Evolutionary conservation across 495 filamentous ascomycete species (phyloP), one percentile per base, ranked within the genome.

Genomic region (Friedmanniomyces simplex): DNA sequence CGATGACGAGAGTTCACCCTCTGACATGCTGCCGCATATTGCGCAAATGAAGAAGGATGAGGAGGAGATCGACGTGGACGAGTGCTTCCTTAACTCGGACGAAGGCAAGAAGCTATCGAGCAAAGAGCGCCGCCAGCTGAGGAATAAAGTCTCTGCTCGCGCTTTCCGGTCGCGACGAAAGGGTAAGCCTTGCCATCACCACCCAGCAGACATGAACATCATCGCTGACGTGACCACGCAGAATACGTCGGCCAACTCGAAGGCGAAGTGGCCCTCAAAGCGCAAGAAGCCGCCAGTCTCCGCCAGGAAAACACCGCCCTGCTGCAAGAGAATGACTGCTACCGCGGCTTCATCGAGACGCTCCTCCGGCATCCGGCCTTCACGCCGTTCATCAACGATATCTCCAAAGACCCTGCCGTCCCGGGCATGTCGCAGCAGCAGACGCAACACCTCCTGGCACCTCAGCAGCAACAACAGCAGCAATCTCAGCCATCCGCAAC

Each of bases 11-110:
- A 74, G 74, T 1, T 72, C 74, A 1, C 73, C 76, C 12, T 73
- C 72, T 22, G 63, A 72, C 12, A 75, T 81, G 30, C 74, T 82
- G 48, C 71, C 80, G 36, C 82, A 87, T 65, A 67, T 82, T 36
- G 71, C 77, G 37, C 74, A 79, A 37, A 67, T 72, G 13, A 84
- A 77, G 73, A 98, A 97, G 77, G 88, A 95, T 41, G 89, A 95
- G 67, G 89, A 93, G 61, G 91, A 97, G 28, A 96, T 98, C 91
- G 93, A 99, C 71, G 90, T 95, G 69, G 93, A 99, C 64, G 93
- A 97, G 77, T 76, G 87, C 57, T 75, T 97, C 1, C 78, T 99
- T 16, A 88, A 88, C 5, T 95, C 90, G 60, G 93, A 97, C 64
- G 91, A 95, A 71, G 93, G 91, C 45, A 99, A 99, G 82, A 95